These are phyloP conservation scores for Pichia occidentalis DNA, from an alignment of 805 yeast species.

Conservation along the genomic window DNA sequence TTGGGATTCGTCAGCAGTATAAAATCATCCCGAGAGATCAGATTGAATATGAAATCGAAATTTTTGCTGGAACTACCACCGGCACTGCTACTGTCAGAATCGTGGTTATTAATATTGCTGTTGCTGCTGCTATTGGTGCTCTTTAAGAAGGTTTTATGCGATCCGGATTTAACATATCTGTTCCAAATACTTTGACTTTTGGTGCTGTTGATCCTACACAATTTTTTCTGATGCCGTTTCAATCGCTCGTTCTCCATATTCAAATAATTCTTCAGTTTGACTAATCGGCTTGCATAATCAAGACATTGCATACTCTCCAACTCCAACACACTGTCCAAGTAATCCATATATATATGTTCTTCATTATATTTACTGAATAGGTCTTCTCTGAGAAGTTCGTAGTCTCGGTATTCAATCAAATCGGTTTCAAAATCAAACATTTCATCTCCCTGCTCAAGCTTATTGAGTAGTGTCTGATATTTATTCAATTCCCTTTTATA, in stretches of 20 bases:
- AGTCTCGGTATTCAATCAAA: slow-evolving; percentile 30
- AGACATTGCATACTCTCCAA: slow-evolving; percentile 24
- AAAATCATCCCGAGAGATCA: slow-evolving; percentile 27
- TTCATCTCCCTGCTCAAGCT: slow-evolving; percentile 10
- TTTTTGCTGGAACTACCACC: neutral
- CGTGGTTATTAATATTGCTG: neutral
- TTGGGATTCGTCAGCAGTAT: slow-evolving; percentile 22
- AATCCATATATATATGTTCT: slow-evolving; percentile 22
- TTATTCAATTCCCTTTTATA: slow-evolving; percentile 11
- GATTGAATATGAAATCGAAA: neutral
- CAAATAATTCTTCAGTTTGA: slow-evolving; percentile 30
- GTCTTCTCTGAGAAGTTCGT: slow-evolving; percentile 25
- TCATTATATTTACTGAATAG: slow-evolving; percentile 22
- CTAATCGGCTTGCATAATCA: slow-evolving; percentile 25
- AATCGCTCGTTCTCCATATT: slow-evolving; percentile 18
- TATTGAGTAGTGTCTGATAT: slow-evolving; percentile 13
- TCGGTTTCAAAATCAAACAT: slow-evolving; percentile 23
- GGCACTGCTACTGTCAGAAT: neutral
- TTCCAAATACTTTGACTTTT: slow-evolving; percentile 11
- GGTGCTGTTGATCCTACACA: slow-evolving; percentile 6
- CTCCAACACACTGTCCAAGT: slow-evolving; percentile 23
- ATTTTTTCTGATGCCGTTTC: slow-evolving; percentile 22
- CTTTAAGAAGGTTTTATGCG: neutral
- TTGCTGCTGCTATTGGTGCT: no score
- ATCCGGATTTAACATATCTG: slow-evolving; percentile 3